Conservation (phyloP, 257 asterid species). For the Solanum boliviense region DNA sequence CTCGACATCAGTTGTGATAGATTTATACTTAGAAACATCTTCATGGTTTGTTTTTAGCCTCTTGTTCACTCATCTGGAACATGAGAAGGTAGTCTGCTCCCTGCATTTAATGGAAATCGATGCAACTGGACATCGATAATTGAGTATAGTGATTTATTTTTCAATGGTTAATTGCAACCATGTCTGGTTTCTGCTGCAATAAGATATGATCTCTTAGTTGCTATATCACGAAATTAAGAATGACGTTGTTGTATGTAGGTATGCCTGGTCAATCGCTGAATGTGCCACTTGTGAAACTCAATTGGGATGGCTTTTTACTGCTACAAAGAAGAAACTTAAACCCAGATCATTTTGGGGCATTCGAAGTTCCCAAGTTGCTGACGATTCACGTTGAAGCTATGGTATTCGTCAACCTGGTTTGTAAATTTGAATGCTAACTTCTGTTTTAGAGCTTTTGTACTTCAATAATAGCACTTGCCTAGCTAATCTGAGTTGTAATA, state of each 20-base stretch:
- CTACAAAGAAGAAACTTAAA: conserved; percentile 48
- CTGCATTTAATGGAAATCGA: neutral
- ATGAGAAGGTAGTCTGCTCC: neutral
- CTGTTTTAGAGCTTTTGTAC: neutral
- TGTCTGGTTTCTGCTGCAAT: neutral
- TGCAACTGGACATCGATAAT: neutral
- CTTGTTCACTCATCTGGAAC: neutral
- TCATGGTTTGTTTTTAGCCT: neutral
- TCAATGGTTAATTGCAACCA: neutral
- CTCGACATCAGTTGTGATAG: neutral
- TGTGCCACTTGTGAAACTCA: conserved; percentile 68
- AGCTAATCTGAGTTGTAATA: neutral
- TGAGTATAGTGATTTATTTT: neutral
- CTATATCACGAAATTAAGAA: neutral
- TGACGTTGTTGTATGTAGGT: conserved; percentile 46
- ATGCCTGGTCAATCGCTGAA: conserved; percentile 86
- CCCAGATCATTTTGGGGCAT: conserved; percentile 92
- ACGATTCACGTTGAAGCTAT: conserved; percentile 21
- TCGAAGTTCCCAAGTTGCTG: conserved; percentile 76
- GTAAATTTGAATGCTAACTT: neutral
- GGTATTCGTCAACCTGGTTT: neutral
- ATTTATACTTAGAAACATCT: neutral
- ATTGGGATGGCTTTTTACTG: conserved; percentile 85
- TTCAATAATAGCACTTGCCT: neutral
- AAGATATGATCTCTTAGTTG: neutral